phyloP scores from a whole-genome alignment of 2,329 filamentous ascomycete species.

The Cryphonectria radicalis region DNA sequence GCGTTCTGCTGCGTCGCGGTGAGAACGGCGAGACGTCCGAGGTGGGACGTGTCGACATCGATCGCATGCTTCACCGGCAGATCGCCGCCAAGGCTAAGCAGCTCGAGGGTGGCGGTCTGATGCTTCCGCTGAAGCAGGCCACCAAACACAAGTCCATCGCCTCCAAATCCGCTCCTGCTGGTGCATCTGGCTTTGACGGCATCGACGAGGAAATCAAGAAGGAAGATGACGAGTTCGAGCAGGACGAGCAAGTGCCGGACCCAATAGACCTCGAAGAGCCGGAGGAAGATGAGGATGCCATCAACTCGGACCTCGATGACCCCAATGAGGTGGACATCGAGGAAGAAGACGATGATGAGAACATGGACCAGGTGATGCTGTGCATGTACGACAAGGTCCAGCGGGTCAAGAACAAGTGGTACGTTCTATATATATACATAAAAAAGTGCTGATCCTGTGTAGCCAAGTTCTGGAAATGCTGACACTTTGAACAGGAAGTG shows the following conservation, averaged over 20 bases:
- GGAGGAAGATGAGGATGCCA: slow-evolving; percentile 85
- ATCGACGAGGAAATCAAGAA: slow-evolving; percentile 65
- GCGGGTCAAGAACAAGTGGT: slow-evolving; percentile 98
- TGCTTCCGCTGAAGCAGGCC: slow-evolving; percentile 70
- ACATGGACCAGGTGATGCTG: slow-evolving; percentile 88
- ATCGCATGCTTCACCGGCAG: slow-evolving; percentile 69
- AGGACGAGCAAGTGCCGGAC: background rate
- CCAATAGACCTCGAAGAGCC: slow-evolving; percentile 54
- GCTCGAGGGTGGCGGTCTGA: slow-evolving; percentile 76
- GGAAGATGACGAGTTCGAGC: slow-evolving; percentile 55
- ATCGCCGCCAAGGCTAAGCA: slow-evolving; percentile 67
- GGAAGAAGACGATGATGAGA: slow-evolving; percentile 85
- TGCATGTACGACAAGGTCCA: slow-evolving; percentile 99
- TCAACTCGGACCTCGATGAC: slow-evolving; percentile 97
- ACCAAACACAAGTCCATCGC: slow-evolving; percentile 43
- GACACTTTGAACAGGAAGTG: slow-evolving; percentile 73
- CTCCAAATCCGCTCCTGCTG: slow-evolving; percentile 34
- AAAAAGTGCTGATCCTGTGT: background rate
- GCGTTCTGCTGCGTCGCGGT: slow-evolving; percentile 62
- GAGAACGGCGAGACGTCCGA: slow-evolving; percentile 57
- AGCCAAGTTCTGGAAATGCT: background rate
- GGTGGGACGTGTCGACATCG: slow-evolving; percentile 66
- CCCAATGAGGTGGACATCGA: slow-evolving; percentile 84
- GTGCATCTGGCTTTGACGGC: slow-evolving; percentile 63
- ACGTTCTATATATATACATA: slow-evolving; percentile 35